These are phyloP conservation scores for Nannochloropsis gaditana DNA, from an alignment of 108 stramenopile genomes.

Conservation along the genomic window DNA sequence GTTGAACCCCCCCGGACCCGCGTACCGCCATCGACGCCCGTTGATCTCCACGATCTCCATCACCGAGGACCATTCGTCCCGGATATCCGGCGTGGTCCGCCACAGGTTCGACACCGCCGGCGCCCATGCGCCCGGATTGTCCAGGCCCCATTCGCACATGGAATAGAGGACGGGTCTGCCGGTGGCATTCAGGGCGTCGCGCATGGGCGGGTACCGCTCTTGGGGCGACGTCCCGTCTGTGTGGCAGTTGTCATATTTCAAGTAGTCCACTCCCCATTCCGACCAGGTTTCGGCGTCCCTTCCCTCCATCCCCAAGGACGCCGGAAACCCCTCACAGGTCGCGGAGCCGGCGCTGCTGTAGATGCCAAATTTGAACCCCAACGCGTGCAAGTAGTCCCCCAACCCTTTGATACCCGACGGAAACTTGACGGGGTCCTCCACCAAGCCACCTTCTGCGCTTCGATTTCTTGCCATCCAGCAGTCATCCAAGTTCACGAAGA, in stretches of 20 bases:
- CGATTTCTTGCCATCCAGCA: slow-evolving; percentile 56
- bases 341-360: slow-evolving; percentile 54
- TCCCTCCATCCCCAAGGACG: slow-evolving; percentile 52
- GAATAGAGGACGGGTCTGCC: slow-evolving; percentile 60
- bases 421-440: slow-evolving; percentile 49
- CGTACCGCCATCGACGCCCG: slow-evolving; percentile 41
- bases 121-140: slow-evolving; percentile 53
- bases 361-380: slow-evolving; percentile 60
- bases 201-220: slow-evolving; percentile 45
- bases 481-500: slow-evolving; percentile 60
- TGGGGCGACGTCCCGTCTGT: slow-evolving; percentile 22
- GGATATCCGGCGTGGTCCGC: slow-evolving; percentile 59
- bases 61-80: slow-evolving; percentile 47
- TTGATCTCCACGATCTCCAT: slow-evolving; percentile 28
- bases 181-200: slow-evolving; percentile 57
- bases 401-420: slow-evolving; percentile 57
- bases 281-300: slow-evolving; percentile 56
- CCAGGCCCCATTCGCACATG: slow-evolving; percentile 60
- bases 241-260: slow-evolving; percentile 64
- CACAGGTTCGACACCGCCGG: slow-evolving; percentile 55
- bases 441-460: slow-evolving; percentile 42
- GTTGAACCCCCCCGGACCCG: slow-evolving; percentile 58
- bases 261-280: slow-evolving; percentile 57
- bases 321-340: slow-evolving; percentile 59
- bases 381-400: slow-evolving; percentile 53